Base-by-base conservation (phyloP, 1,284 basidiomycete species). In the Porphyrellus sp. region DNA sequence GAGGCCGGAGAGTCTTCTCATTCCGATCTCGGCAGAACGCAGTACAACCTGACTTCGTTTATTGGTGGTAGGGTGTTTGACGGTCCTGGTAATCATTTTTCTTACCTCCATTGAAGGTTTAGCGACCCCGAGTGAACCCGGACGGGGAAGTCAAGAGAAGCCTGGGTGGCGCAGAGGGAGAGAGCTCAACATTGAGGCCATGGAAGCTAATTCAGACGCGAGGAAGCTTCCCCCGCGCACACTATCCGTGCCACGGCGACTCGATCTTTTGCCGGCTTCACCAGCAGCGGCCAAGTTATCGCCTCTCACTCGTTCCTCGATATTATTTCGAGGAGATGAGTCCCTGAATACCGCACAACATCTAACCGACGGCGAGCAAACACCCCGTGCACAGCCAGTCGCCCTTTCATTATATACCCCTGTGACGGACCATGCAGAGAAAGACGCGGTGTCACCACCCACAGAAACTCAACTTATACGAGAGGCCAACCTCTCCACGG, bases 21-120 rank as follows among this genome's bases (percentile, higher is more conserved):
- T 46, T 62, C 70, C 42, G 72, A 74, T 48, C 81, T 80, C n/a
- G 70, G 65, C 20, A 80, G 74, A 15, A 84, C 78, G 0, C 81
- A 79, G 56, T 86, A 83, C 58, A 85, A 88, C 57, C 83, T 88
- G 21, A 89, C 86, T 21, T 88, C 86, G 4, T 89, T 89, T 63
- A 86, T 89, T 58, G 82, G 78, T 55, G 76, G 85, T 87, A 57
- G 67, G 80, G 60, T 41, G 24, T 46, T 51, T 38, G 21, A 54
- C 34, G 28, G 18, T 41, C n/a, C 49, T 41, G 21, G 27, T 33
- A 27, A 44, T 25, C 18, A 1, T 5, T 18, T 41, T 49, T 30
- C 51, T 56, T 37, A 57, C 33, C 11, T 37, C 9, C 25, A 40
- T 53, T 7, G 18, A 48, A 75, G 74, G 66, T 62, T 53, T 76